Conservation (phyloP, 441 rosid species). For the Pelargonium fulgidum region DNA sequence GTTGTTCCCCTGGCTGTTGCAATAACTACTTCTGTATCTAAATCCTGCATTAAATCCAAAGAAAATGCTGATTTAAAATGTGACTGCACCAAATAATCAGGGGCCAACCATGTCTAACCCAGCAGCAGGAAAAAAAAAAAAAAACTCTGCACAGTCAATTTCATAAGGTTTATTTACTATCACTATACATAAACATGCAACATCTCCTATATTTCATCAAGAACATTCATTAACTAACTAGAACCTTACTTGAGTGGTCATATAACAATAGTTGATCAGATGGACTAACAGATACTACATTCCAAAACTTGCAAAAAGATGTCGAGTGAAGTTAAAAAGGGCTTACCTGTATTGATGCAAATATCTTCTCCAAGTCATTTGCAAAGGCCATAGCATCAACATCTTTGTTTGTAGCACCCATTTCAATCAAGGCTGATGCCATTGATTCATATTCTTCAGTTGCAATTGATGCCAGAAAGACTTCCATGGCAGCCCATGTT, state of each 20-base stretch:
- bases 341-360: constrained; percentile 78
- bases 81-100: background rate
- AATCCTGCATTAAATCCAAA: constrained; percentile 44
- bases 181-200: background rate
- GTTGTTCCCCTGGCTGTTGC: constrained; percentile 73
- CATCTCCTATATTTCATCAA: background rate
- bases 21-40: constrained; percentile 77
- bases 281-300: background rate
- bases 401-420: constrained; percentile 93
- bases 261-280: background rate
- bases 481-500: constrained; percentile 96
- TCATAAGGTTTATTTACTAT: background rate
- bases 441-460: constrained; percentile 78
- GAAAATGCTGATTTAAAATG: background rate
- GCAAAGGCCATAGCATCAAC: constrained; percentile 78
- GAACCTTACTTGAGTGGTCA: background rate
- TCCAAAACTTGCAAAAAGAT: background rate
- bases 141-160: background rate
- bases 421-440: constrained; percentile 92
- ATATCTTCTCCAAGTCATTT: constrained; percentile 83
- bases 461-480: constrained; percentile 74
- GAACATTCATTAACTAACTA: background rate
- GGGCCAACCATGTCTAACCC: background rate
- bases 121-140: background rate
- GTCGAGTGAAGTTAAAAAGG: constrained; percentile 11